These are phyloP conservation scores for Discostella stelligeroides DNA, from an alignment of 108 stramenopile species.

Conservation along the genomic window DNA sequence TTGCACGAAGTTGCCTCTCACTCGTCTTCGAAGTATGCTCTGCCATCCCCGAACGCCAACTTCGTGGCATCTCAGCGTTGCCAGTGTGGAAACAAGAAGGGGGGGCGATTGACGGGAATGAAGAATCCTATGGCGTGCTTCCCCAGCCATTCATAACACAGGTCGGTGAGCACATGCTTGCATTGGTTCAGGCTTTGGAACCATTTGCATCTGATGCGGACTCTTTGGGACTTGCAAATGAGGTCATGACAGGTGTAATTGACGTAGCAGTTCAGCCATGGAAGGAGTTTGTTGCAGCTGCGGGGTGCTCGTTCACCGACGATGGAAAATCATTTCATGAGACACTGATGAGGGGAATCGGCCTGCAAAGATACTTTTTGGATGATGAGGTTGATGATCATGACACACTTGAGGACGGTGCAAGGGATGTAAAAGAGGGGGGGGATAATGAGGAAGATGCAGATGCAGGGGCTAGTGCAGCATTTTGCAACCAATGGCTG, in stretches of 20 bases:
- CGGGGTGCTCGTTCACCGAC: conserved; percentile 49
- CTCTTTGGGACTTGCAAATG: conserved; percentile 74
- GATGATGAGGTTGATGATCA: conserved; percentile 49
- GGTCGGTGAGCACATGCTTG: conserved; percentile 87
- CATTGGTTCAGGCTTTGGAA: conserved; percentile 84
- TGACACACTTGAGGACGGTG: conserved; percentile 44
- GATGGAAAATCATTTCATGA: conserved; percentile 43
- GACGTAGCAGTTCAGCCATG: conserved; percentile 78
- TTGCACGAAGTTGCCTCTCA: conserved; percentile 70
- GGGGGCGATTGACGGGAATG: conserved; percentile 32
- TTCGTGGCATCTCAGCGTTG: conserved; percentile 71
- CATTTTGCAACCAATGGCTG: conserved; percentile 85
- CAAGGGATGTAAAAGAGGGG: conserved; percentile 27
- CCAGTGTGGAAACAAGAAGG: conserved; percentile 64
- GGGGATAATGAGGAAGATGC: conserved; percentile 65
- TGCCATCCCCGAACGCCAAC: conserved; percentile 69
- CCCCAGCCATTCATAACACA: conserved; percentile 85
- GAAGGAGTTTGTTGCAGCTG: conserved; percentile 72
- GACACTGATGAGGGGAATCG: conserved; percentile 67
- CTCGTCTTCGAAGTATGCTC: conserved; percentile 84
- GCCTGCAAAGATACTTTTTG: conserved; percentile 50
- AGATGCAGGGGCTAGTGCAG: conserved; percentile 52
- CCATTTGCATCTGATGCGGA: conserved; percentile 81
- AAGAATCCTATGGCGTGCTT: conserved; percentile 78
- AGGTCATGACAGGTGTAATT: conserved; percentile 71